Evolutionary conservation across 352 stramenopile genomes (phyloP).

Genomic region (Pythium insidiosum): DNA sequence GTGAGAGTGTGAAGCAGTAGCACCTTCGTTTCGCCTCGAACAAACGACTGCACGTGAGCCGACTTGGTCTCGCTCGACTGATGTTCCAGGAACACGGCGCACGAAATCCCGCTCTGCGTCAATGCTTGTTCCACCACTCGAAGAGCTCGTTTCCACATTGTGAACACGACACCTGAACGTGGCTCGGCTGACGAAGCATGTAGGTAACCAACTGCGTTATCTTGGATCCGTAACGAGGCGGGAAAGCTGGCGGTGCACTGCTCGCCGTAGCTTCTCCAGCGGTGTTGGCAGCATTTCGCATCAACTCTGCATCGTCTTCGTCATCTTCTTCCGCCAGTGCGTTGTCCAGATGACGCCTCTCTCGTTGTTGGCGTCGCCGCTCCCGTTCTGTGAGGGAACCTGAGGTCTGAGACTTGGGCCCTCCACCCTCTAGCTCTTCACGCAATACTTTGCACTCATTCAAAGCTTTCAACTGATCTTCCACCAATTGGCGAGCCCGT

Average conservation of each 20-base stretch:
- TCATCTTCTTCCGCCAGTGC: slow-evolving; percentile 17
- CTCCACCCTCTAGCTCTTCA: no score
- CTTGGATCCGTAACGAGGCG: slow-evolving; percentile 80
- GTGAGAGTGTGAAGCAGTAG: slow-evolving; percentile 76
- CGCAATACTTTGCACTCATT: slow-evolving; percentile 35
- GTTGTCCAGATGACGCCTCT: slow-evolving; percentile 5
- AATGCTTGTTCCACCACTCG: slow-evolving; percentile 56
- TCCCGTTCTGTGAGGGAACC: background rate
- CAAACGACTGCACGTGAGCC: slow-evolving; percentile 56
- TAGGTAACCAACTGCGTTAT: slow-evolving; percentile 61
- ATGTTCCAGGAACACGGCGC: slow-evolving; percentile 64
- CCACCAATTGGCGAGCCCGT: slow-evolving; percentile 25
- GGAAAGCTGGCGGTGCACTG: no score
- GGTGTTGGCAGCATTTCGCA: no score
- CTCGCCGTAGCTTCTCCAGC: no score
- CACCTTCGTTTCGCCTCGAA: slow-evolving; percentile 49
- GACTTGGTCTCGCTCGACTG: slow-evolving; percentile 76
- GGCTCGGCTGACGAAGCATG: slow-evolving; percentile 38
- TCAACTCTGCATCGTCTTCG: background rate
- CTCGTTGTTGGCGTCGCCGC: background rate
- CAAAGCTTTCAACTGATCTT: slow-evolving; percentile 43
- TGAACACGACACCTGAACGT: slow-evolving; percentile 78
- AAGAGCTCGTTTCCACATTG: slow-evolving; percentile 68
- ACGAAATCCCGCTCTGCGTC: slow-evolving; percentile 39
- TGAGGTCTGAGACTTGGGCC: no score